Conservation (phyloP, 768 basidiomycete species). For the Megacollybia marginata region DNA sequence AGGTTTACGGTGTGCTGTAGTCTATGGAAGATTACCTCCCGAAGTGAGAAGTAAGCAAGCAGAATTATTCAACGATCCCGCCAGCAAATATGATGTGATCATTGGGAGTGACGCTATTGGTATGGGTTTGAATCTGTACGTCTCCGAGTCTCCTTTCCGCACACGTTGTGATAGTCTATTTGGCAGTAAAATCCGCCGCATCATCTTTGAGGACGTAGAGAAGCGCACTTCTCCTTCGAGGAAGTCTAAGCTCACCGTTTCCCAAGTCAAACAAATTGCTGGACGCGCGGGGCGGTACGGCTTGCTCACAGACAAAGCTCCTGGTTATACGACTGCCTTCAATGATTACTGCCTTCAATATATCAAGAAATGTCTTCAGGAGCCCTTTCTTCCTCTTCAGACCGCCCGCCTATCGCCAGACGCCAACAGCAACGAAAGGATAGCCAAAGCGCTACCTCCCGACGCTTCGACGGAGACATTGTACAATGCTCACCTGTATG, state of each 20-base stretch:
- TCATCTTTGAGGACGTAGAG: slow-evolving; percentile 64
- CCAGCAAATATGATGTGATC: slow-evolving; percentile 81
- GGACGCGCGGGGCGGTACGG: slow-evolving; percentile 91
- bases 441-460: slow-evolving; percentile 34
- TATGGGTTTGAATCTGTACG: slow-evolving; percentile 95
- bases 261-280: slow-evolving; percentile 90
- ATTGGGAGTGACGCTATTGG: slow-evolving; percentile 94
- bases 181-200: slow-evolving; percentile 80
- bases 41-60: slow-evolving; percentile 92
- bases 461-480: slow-evolving; percentile 32
- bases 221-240: slow-evolving; percentile 55
- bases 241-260: slow-evolving; percentile 44
- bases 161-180: slow-evolving; percentile 1
- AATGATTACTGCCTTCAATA: slow-evolving; percentile 50
- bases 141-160: slow-evolving; percentile 6
- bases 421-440: slow-evolving; percentile 5
- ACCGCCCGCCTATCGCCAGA: slow-evolving; percentile 39
- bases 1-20: slow-evolving; percentile 79
- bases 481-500: slow-evolving; percentile 40
- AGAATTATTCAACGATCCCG: slow-evolving; percentile 78
- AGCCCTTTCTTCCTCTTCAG: slow-evolving; percentile 41
- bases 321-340: slow-evolving; percentile 77
- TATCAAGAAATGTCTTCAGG: slow-evolving; percentile 47
- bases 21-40: slow-evolving; percentile 88
- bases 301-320: slow-evolving; percentile 34